Conservation (phyloP, 75 land plant species). For the Sequoia sempervirens region DNA sequence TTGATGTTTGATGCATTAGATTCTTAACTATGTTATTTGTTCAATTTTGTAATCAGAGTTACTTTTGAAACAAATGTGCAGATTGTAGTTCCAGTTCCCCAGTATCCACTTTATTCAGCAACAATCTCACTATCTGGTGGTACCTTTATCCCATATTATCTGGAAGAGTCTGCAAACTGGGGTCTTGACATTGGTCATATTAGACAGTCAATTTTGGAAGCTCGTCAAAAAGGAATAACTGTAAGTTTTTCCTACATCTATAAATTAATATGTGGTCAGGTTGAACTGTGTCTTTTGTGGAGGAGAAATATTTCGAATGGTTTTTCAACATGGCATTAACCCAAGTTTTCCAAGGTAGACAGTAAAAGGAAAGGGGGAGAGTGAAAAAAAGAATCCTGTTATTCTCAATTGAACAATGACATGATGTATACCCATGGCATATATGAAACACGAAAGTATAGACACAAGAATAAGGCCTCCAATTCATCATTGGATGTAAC, state of each 20-base stretch:
- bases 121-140: conserved; percentile 87
- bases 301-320: neutral
- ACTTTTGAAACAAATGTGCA: conserved; percentile 14
- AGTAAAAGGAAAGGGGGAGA: neutral
- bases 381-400: neutral
- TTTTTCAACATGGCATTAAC: neutral
- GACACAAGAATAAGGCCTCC: neutral
- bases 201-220: conserved; percentile 48
- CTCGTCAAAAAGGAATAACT: conserved; percentile 76
- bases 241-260: conserved; percentile 32
- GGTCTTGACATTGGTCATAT: conserved; percentile 64
- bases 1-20: neutral
- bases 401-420: neutral
- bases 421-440: neutral
- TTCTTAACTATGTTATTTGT: neutral
- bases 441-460: neutral
- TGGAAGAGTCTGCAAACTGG: conserved; percentile 88
- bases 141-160: conserved; percentile 88
- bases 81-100: conserved; percentile 96
- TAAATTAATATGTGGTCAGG: neutral
- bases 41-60: neutral
- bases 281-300: neutral
- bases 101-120: conserved; percentile 96
- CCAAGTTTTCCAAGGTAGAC: neutral
- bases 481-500: neutral